phyloP scores from a whole-genome alignment of 805 yeast genomes.

The Wickerhamomyces pijperi region DNA sequence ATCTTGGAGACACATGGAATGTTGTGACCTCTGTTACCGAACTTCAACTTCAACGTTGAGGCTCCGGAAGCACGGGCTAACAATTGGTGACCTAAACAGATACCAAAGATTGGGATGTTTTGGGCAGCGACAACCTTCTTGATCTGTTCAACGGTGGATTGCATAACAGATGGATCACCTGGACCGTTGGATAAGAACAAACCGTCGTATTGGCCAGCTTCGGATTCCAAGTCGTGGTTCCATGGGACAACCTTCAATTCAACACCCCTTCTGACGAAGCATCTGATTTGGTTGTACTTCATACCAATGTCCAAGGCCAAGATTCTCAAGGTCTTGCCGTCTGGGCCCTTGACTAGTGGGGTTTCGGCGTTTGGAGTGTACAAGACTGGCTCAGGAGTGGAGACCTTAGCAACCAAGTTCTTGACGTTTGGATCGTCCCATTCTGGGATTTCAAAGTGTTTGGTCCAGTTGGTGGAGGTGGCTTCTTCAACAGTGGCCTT shows the following conservation, averaged over 20 bases:
- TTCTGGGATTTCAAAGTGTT: constrained; percentile 62
- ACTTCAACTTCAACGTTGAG: constrained; percentile 79
- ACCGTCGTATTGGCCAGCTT: constrained; percentile 69
- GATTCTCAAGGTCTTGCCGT: constrained; percentile 73
- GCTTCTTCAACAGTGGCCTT: constrained; percentile 21
- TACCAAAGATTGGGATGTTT: constrained; percentile 90
- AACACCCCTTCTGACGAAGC: constrained; percentile 92
- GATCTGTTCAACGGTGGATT: constrained; percentile 53
- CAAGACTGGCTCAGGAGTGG: constrained; percentile 62
- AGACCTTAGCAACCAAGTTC: constrained; percentile 87
- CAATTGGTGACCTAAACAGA: constrained; percentile 96
- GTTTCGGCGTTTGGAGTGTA: constrained; percentile 57
- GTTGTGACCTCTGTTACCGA: constrained; percentile 99
- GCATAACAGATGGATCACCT: constrained; percentile 92
- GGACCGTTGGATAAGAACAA: constrained; percentile 96
- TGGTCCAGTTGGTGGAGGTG: constrained; percentile 40
- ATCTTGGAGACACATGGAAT: constrained; percentile 87
- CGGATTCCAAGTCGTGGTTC: constrained; percentile 75
- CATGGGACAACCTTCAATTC: constrained; percentile 93
- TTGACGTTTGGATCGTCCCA: constrained; percentile 89
- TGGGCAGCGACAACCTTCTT: constrained; percentile 45
- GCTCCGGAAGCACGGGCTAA: constrained; percentile 95
- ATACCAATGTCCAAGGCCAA: constrained; percentile 95
- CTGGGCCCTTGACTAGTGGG: constrained; percentile 42
- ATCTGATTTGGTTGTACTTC: constrained; percentile 95